Evolutionary conservation across 2,329 filamentous ascomycete genomes (phyloP), one percentile per base, ranked within the genome.

Genomic region (Raffaelea arxii): DNA sequence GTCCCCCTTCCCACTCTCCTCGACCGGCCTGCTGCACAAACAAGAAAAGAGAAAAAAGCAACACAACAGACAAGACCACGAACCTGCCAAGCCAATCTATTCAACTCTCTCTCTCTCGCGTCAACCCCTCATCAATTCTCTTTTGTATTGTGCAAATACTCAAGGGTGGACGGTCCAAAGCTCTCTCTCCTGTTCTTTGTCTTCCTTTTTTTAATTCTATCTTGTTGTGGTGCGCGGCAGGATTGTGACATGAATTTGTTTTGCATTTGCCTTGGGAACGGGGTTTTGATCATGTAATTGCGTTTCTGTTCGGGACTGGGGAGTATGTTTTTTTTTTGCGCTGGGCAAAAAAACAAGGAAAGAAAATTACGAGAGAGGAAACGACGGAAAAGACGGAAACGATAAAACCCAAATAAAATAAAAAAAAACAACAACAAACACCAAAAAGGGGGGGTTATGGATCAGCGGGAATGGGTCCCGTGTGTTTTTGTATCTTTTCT

Each of bases 341-440:
- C 19, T 38, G 36, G 36, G 36, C 9, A 9, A 32, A 38, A 38
- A 11, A 36, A n/a, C 19, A 6, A 36, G 19, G 19, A 36, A n/a
- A 36, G 16, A 18, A 18, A 18, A 36, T 16, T 14, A 18, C 32
- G 27, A 36, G 14, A 16, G 32, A 36, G 32, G 32, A 18, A 18
- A 16, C 14, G 6, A 36, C 14, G 32, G 19, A 6, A 36, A 6
- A 6, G 14, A 14, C 4, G 19, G 32, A 6, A 36, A 18, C 32
- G 32, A 36, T 18, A 16, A 36, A 36, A 36, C 32, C 16, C 16
- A 41, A 25, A 35, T 25, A 37, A 41, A 47, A 44, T 35, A 41
- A 25, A 41, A 25, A 24, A 25, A 25, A 41, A 16, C 12, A 9
- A 46, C 41, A 46, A 50, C 40, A 45, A 25, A 48, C 39, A 36